Conservation (phyloP, 345 rosid species). For the Aurinia saxatilis region DNA sequence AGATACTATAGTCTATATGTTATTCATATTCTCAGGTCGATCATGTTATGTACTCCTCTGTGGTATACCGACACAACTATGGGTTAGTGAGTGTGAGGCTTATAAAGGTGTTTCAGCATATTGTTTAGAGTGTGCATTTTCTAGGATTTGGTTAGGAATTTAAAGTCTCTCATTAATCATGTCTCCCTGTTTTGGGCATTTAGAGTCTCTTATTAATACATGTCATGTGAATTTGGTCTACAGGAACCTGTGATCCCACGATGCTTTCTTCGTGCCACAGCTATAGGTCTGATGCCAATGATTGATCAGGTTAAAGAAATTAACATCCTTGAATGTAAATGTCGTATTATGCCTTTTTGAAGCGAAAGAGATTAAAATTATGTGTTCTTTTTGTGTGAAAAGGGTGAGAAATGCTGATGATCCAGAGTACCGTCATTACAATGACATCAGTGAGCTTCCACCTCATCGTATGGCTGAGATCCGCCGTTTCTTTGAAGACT, state of each 20-base stretch:
- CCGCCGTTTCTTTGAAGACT: slow-evolving; percentile 98
- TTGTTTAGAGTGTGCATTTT: background rate
- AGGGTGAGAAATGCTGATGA: slow-evolving; percentile 99
- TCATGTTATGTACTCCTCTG: slow-evolving; percentile 86
- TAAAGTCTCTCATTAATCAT: background rate
- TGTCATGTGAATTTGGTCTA: background rate
- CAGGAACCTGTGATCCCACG: slow-evolving; percentile 99
- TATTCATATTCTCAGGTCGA: slow-evolving; percentile 54
- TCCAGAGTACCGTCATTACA: slow-evolving; percentile 91
- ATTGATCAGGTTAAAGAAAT: slow-evolving; percentile 72
- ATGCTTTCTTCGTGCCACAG: slow-evolving; percentile 94
- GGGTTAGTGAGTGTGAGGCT: slow-evolving; percentile 29
- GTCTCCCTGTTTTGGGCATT: background rate
- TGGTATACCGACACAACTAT: slow-evolving; percentile 98
- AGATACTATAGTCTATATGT: background rate
- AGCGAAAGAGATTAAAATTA: background rate
- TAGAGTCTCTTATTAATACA: background rate
- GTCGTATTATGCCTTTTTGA: background rate
- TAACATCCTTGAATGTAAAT: slow-evolving; percentile 1
- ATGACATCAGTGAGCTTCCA: slow-evolving; percentile 85
- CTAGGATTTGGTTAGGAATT: background rate
- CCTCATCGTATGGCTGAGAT: slow-evolving; percentile 99
- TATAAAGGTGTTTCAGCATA: background rate
- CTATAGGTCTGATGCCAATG: slow-evolving; percentile 99
- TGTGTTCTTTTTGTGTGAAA: background rate